These are phyloP conservation scores for Cavenderia fasciculata DNA, from an alignment of 78 protist genomes.

Conservation along the genomic window DNA sequence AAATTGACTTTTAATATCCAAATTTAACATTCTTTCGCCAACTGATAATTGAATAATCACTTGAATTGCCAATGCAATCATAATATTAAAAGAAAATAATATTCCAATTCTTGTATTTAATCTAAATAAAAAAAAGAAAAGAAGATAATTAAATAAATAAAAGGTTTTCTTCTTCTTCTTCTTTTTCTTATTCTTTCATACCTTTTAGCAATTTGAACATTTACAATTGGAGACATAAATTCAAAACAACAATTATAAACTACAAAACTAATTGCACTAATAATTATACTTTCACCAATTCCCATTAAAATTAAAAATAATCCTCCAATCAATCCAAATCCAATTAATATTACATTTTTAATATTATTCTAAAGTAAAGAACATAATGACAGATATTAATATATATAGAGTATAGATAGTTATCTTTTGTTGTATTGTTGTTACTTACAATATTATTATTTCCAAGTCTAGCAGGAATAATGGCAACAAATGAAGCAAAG, in stretches of 20 bases:
- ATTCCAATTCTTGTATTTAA: slow-evolving; percentile 24
- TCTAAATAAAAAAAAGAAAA: background rate
- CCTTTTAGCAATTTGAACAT: slow-evolving; percentile 60
- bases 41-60: slow-evolving; percentile 21
- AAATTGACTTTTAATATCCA: slow-evolving; percentile 35
- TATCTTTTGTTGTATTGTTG: no score
- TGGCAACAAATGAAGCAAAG: slow-evolving; percentile 48
- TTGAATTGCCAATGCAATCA: slow-evolving; percentile 47
- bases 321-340: slow-evolving; percentile 42
- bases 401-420: no score
- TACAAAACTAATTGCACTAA: slow-evolving; percentile 28
- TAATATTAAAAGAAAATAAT: slow-evolving; percentile 44
- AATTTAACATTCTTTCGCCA: slow-evolving; percentile 15
- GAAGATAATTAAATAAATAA: background rate
- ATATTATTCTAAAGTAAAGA: slow-evolving; percentile 25
- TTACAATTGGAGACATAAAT: slow-evolving; percentile 63
- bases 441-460: slow-evolving; percentile 26
- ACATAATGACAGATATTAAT: no score
- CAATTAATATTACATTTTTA: background rate
- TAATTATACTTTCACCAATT: slow-evolving; percentile 6
- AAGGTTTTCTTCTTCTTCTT: no score
- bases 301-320: slow-evolving; percentile 33
- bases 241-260: slow-evolving; percentile 62
- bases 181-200: no score
- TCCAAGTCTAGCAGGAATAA: slow-evolving; percentile 35